Evolutionary conservation across 345 rosid genomes (phyloP).

Genomic region (Aquilaria malaccensis): DNA sequence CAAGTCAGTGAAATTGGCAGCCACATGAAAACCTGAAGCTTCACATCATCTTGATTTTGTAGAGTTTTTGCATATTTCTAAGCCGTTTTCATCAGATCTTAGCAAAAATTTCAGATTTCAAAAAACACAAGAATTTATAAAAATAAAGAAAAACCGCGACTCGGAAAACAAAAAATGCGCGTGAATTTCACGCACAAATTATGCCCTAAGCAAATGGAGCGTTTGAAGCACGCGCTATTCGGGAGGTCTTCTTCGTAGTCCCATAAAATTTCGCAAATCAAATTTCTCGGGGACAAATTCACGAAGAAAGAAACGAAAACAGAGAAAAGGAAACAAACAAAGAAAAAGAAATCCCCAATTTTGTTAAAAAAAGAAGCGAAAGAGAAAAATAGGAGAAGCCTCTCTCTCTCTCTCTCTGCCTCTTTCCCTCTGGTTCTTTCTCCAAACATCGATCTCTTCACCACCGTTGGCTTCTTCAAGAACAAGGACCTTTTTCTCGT

Average conservation of each 20-base stretch:
- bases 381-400: not conserved
- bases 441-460: slow-evolving; percentile 17
- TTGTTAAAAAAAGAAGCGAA: slow-evolving; percentile 1
- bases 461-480: slow-evolving; percentile 11
- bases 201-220: not conserved
- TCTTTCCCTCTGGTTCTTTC: no score
- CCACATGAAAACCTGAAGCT: no score
- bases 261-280: not conserved
- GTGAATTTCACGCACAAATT: not conserved
- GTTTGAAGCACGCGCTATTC: not conserved
- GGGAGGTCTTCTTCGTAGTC: not conserved
- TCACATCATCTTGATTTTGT: no score
- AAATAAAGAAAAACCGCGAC: not conserved
- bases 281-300: not conserved
- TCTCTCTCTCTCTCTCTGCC: not conserved
- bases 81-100: no score
- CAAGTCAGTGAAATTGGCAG: no score
- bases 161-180: not conserved
- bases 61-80: no score
- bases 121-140: no score
- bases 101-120: not conserved
- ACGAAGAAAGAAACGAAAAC: not conserved
- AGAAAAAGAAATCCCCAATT: not conserved
- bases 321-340: not conserved
- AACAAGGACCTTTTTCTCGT: not conserved